A percentile compares a stretch with the other conserved stretches of the same genome.
These are phyloP conservation scores for Hymenoscyphus fructigenus DNA, from an alignment of 2,329 filamentous ascomycete species.

Conservation along the genomic window DNA sequence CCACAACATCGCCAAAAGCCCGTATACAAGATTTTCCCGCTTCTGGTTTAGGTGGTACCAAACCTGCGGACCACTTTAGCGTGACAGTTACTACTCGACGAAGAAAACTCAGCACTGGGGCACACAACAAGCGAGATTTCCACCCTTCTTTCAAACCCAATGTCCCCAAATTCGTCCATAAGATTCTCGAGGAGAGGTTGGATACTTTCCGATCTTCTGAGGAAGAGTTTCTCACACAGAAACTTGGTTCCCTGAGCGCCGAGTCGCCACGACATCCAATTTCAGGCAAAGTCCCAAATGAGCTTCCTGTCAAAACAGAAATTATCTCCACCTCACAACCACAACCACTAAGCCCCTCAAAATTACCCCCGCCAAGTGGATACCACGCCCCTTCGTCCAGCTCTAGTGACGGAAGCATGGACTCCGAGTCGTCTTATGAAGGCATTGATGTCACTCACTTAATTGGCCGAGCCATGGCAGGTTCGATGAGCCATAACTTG, in stretches of 20 bases:
- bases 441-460: slow-evolving; percentile 6
- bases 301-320: slow-evolving; percentile 21
- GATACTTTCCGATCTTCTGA: slow-evolving; percentile 18
- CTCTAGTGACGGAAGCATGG: slow-evolving; percentile 10
- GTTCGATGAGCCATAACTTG: not conserved
- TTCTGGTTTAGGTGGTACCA: slow-evolving; percentile 58
- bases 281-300: not conserved
- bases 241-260: slow-evolving; percentile 12
- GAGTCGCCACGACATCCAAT: slow-evolving; percentile 5
- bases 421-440: slow-evolving; percentile 16
- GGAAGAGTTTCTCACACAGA: slow-evolving; percentile 11
- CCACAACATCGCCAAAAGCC: slow-evolving; percentile 12
- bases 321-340: slow-evolving; percentile 20
- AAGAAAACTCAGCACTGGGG: slow-evolving; percentile 21
- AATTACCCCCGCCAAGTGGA: slow-evolving; percentile 24
- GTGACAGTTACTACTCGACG: slow-evolving; percentile 44
- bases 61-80: slow-evolving; percentile 64
- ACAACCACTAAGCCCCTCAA: slow-evolving; percentile 22
- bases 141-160: not conserved
- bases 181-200: slow-evolving; percentile 22
- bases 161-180: slow-evolving; percentile 18
- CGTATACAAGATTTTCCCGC: slow-evolving; percentile 47
- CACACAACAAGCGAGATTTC: slow-evolving; percentile 5
- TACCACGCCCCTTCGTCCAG: slow-evolving; percentile 20
- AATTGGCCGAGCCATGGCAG: not conserved